Conservation (phyloP, 352 stramenopile genomes). For the Thalassiosira mediterranea region DNA sequence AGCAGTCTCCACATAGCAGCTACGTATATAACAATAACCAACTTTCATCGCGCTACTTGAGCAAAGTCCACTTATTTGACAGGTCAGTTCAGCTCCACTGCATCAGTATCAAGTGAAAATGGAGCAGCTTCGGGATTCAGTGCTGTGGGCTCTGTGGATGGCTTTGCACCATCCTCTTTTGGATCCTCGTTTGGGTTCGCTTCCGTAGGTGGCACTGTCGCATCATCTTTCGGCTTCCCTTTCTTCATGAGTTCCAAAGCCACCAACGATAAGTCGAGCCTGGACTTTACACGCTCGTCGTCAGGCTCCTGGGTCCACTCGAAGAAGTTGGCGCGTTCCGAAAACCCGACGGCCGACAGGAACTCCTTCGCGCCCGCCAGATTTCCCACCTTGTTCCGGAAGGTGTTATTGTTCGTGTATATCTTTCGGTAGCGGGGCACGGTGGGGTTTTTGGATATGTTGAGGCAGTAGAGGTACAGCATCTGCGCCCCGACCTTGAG, state of each 20-base stretch:
- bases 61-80: too few relatives aligned
- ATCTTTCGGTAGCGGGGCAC: constrained; percentile 79
- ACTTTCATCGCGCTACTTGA: too few relatives aligned
- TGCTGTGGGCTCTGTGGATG: too few relatives aligned
- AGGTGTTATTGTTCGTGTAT: constrained; percentile 77
- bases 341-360: constrained; percentile 69
- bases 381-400: constrained; percentile 65
- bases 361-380: constrained; percentile 67
- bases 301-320: constrained; percentile 56
- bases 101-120: too few relatives aligned
- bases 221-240: neutral
- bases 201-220: constrained; percentile 1
- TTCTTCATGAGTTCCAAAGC: constrained; percentile 45
- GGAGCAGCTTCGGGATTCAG: too few relatives aligned
- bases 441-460: constrained; percentile 68
- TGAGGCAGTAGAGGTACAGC: constrained; percentile 76
- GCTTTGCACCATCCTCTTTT: too few relatives aligned
- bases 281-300: constrained; percentile 32
- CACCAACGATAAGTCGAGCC: constrained; percentile 47
- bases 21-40: too few relatives aligned
- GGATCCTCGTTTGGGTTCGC: too few relatives aligned
- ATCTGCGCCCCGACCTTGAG: constrained; percentile 66
- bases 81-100: too few relatives aligned
- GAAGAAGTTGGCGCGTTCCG: constrained; percentile 52
- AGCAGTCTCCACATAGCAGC: too few relatives aligned